Conservation (phyloP, 176 grass and related monocot genomes). For the Eremochloa ophiuroides region DNA sequence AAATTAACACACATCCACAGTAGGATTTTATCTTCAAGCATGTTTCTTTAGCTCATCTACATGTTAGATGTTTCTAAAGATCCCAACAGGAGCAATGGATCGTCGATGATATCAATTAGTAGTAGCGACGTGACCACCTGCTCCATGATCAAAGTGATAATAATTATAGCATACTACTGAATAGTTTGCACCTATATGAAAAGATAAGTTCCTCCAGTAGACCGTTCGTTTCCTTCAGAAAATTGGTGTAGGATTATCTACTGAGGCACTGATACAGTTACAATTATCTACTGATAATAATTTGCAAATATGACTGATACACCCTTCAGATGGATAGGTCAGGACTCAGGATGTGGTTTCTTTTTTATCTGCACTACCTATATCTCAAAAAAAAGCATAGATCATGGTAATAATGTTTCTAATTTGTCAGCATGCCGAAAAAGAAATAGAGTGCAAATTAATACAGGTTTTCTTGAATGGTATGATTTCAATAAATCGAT, state of each 20-base stretch:
- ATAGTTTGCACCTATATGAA: background rate
- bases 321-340: background rate
- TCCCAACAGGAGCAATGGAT: conserved; percentile 13
- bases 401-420: background rate
- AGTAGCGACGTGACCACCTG: conserved; percentile 16
- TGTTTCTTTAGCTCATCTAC: conserved; percentile 19
- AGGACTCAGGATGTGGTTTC: background rate
- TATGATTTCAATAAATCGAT: background rate
- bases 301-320: background rate
- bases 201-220: background rate
- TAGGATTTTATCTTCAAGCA: conserved; percentile 7
- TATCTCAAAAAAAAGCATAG: too few relatives aligned
- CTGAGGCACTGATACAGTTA: background rate
- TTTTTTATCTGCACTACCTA: background rate
- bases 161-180: background rate
- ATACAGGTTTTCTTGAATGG: background rate
- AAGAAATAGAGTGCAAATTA: background rate
- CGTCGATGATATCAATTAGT: conserved; percentile 6
- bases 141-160: background rate
- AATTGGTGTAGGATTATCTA: background rate
- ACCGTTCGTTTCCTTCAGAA: background rate
- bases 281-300: background rate
- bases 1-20: background rate
- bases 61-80: conserved; percentile 34
- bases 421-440: background rate